Evolutionary conservation across 208 protist genomes (phyloP).

Genomic region (Trypanosoma theileri): DNA sequence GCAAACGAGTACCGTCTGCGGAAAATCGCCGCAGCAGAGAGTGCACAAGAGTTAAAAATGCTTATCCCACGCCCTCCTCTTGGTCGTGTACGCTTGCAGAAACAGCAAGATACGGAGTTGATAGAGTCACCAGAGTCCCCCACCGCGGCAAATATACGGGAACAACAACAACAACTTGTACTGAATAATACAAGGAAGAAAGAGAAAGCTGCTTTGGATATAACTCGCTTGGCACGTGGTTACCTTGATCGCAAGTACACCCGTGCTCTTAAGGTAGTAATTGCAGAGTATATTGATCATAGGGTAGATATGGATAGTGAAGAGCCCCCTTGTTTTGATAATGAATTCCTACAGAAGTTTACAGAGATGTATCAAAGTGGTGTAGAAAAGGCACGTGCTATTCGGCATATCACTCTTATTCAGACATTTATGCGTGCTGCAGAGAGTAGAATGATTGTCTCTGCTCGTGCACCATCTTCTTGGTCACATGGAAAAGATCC

Average conservation of each 20-base stretch:
- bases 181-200: constrained; percentile 35
- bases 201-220: constrained; percentile 45
- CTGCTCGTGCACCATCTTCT: too few relatives aligned
- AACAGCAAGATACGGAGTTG: not conserved
- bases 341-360: constrained; percentile 9
- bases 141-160: not conserved
- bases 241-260: constrained; percentile 38
- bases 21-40: constrained; percentile 45
- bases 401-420: constrained; percentile 1
- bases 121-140: too few relatives aligned
- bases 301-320: constrained; percentile 21
- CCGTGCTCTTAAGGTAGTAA: constrained; percentile 13
- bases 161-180: constrained; percentile 21
- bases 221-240: constrained; percentile 68
- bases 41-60: constrained; percentile 29
- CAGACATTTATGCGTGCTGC: constrained; percentile 19
- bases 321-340: constrained; percentile 23
- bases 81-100: constrained; percentile 14
- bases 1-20: constrained; percentile 47
- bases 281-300: constrained; percentile 22
- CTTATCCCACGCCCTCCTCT: constrained; percentile 21
- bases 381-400: not conserved
- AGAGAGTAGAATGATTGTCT: constrained; percentile 8
- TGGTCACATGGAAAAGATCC: not conserved
- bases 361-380: constrained; percentile 6